Base-by-base conservation (phyloP, 2,329 filamentous ascomycete genomes). In the Pseudogymnoascus sp. region DNA sequence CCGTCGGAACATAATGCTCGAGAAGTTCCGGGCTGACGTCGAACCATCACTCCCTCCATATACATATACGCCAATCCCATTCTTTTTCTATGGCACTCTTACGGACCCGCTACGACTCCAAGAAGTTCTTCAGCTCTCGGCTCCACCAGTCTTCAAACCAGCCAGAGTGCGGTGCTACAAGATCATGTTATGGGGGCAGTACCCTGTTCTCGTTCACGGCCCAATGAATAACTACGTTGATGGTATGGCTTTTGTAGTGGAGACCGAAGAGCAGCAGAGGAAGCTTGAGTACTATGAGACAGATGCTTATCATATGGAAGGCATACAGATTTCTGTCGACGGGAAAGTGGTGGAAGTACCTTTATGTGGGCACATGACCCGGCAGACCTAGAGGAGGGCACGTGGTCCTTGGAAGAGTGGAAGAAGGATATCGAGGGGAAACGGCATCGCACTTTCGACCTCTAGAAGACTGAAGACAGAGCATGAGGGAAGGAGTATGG, bases 1-100 rank as follows among this genome's bases (percentile, higher is more conserved):
- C 51, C 63, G 58, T 5, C 63, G 58, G 15, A 65, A 67, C 59
- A 63, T 66, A 48, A 66, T 67, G 62, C 61, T 62, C 41, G 58
- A 67, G 60, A 67, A 63, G 39, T 63, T 64, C 60, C 33, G 63
- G 51, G 35, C 36, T 17, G 38, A 63, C 63, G 58, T 59, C 60
- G 59, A 65, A 62, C 63, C 60, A 64, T 61, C 58, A 60, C 55
- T 58, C 35, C 48, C 13, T 63, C 51, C 36, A 58, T 64, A 36
- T 38, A 29, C 39, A 63, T 61, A 64, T 27, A 61, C 58, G 58
- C 62, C 62, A 61, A 65, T 63, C 59, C 63, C 36, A 61, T 66
- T 67, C 62, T 67, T 65, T 48, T 63, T 66, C 48, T 66, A 64
- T 48, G 64, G 65, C 41, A 62, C 64, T 63, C 65, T 66, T 58